Evolutionary conservation across 805 yeast species (phyloP).

Genomic region (Yamadazyma nakazawae): DNA sequence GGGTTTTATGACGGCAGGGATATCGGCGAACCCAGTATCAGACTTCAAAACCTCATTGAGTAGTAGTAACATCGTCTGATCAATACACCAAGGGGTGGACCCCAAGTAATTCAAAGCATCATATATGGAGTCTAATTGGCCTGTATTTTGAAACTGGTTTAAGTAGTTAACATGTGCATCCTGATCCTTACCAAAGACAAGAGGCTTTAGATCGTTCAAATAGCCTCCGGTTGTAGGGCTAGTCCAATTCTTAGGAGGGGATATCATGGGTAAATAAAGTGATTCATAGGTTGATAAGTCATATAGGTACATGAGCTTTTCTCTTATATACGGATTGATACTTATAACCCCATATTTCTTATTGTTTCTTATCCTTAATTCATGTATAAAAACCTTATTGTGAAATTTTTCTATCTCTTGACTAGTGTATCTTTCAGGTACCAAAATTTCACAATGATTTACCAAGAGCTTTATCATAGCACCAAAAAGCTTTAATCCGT

Average conservation of each 20-base stretch:
- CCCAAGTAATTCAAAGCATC: slow-evolving; percentile 28
- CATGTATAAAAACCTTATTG: slow-evolving; percentile 8
- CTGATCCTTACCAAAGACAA: slow-evolving; percentile 20
- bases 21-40: slow-evolving; percentile 21
- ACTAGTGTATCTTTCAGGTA: slow-evolving; percentile 1
- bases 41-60: slow-evolving; percentile 19
- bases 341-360: slow-evolving; percentile 18
- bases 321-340: slow-evolving; percentile 22
- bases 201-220: slow-evolving; percentile 22
- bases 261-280: slow-evolving; percentile 35
- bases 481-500: slow-evolving; percentile 8
- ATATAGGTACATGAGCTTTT: slow-evolving; percentile 13
- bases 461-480: slow-evolving; percentile 8
- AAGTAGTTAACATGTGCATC: slow-evolving; percentile 18
- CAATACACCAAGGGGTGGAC: slow-evolving; percentile 34
- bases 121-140: slow-evolving; percentile 31
- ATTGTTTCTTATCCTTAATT: slow-evolving; percentile 1
- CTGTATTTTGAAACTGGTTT: slow-evolving; percentile 25
- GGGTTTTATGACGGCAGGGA: slow-evolving; percentile 19
- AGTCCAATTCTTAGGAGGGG: slow-evolving; percentile 36
- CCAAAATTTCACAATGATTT: slow-evolving; percentile 7
- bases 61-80: slow-evolving; percentile 21
- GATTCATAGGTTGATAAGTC: slow-evolving; percentile 13
- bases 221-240: slow-evolving; percentile 35
- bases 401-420: slow-evolving; percentile 5